These are phyloP conservation scores for Acer yangbiense DNA, from an alignment of 345 rosid species.

Conservation along the genomic window DNA sequence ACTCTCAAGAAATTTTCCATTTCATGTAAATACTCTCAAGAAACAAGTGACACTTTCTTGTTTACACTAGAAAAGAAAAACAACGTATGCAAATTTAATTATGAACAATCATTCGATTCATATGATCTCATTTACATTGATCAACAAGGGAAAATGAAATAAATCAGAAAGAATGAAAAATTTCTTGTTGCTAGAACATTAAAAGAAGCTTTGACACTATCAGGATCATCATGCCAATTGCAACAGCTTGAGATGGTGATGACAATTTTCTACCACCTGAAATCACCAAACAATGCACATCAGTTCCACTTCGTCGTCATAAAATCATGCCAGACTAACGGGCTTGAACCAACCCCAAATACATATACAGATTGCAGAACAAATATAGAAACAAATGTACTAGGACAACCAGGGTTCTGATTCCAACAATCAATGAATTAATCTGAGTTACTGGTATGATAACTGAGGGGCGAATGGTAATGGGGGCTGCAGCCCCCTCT, in stretches of 20 bases:
- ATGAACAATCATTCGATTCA: constrained; percentile 10
- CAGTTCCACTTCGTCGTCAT: no score
- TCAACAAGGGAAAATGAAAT: neutral
- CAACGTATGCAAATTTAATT: no score
- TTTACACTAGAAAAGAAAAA: no score
- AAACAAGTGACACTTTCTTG: no score
- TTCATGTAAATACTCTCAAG: no score
- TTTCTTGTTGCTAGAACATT: constrained; percentile 1
- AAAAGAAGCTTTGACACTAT: constrained; percentile 18
- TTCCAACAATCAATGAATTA: neutral
- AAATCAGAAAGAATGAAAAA: no score
- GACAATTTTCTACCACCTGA: constrained; percentile 25
- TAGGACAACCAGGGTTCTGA: no score
- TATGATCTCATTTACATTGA: neutral
- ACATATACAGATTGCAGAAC: no score
- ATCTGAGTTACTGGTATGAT: neutral
- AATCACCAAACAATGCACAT: neutral
- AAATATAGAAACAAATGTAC: no score
- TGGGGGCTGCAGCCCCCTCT: no score
- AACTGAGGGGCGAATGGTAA: neutral
- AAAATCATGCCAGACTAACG: neutral
- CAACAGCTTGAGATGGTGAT: constrained; percentile 17
- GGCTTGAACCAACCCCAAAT: no score
- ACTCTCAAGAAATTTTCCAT: no score
- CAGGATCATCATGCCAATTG: constrained; percentile 17